A percentile compares a stretch with the other conserved stretches of the same genome.
phyloP scores from a whole-genome alignment of 2,329 filamentous ascomycete genomes.

The Apiospora saccharicola region DNA sequence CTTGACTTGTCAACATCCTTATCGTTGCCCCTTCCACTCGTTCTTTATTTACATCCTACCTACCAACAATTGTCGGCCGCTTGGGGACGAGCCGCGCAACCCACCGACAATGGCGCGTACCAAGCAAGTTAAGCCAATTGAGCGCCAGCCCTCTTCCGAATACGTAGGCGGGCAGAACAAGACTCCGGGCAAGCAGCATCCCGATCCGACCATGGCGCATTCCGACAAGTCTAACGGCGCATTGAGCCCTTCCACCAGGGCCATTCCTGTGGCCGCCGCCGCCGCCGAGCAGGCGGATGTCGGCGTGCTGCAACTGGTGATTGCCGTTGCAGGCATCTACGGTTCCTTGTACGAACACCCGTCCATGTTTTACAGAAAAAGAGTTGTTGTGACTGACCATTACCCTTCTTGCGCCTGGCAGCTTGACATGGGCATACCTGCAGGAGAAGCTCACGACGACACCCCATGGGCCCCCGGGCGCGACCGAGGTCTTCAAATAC shows the following conservation, averaged over 20 bases:
- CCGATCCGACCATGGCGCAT: conserved; percentile 34
- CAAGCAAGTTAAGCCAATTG: conserved; percentile 71
- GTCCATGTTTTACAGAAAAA: not conserved
- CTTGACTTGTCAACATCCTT: not conserved
- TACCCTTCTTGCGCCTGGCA: conserved; percentile 43
- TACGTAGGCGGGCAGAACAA: conserved; percentile 53
- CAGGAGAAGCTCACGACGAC: conserved; percentile 98
- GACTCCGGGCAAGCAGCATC: conserved; percentile 40
- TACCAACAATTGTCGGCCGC: not conserved
- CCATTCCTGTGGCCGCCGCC: conserved; percentile 32
- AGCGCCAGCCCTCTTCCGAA: conserved; percentile 72
- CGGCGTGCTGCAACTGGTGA: conserved; percentile 76
- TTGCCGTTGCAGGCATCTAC: conserved; percentile 95
- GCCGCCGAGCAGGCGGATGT: conserved; percentile 55
- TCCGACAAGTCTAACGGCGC: conserved; percentile 38
- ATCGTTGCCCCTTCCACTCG: conserved; percentile 5
- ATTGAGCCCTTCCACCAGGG: conserved; percentile 25
- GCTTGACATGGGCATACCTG: conserved; percentile 93
- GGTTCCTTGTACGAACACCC: conserved; percentile 80
- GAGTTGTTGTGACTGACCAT: conserved; percentile 22
- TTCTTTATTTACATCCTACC: not conserved
- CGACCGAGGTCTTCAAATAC: conserved; percentile 85
- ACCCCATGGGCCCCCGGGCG: conserved; percentile 70
- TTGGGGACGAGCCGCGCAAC: not conserved
- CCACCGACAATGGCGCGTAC: conserved; percentile 68